Percentiles rank a stretch among this genome's conserved stretches.
phyloP scores from a whole-genome alignment of 176 grass and related monocot species.

The Neostapfia colusana region DNA sequence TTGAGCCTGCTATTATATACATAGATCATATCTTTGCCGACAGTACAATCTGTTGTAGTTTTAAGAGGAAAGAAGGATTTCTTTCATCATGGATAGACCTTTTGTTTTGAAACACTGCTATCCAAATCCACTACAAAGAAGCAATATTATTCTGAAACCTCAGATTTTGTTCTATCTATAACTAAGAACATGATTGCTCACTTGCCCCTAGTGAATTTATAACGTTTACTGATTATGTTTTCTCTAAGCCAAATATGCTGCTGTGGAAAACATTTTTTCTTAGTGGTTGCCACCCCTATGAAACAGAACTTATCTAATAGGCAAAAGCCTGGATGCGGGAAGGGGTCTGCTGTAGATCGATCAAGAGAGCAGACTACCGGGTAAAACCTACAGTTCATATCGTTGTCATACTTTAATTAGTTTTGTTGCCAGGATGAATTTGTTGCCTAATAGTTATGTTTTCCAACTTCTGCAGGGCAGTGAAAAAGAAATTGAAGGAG shows the following conservation, averaged over 20 bases:
- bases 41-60: background rate
- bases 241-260: background rate
- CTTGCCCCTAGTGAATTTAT: background rate
- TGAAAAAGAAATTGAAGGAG: conserved; percentile 94
- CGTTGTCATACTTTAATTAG: conserved; percentile 27
- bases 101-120: background rate
- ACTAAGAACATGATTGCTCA: background rate
- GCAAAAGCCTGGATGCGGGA: conserved; percentile 92
- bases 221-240: background rate
- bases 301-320: conserved; percentile 80
- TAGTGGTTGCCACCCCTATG: conserved; percentile 9
- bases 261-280: conserved; percentile 1
- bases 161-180: background rate
- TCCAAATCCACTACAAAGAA: background rate
- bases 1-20: conserved; percentile 8
- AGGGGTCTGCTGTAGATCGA: conserved; percentile 86
- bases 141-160: background rate
- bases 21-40: background rate
- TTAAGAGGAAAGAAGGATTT: background rate
- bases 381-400: conserved; percentile 53
- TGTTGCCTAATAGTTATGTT: conserved; percentile 19
- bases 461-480: conserved; percentile 52
- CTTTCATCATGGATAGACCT: background rate
- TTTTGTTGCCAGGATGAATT: conserved; percentile 14
- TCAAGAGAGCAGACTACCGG: conserved; percentile 85